Evolutionary conservation across 2,329 filamentous ascomycete genomes (phyloP), one percentile per base, ranked within the genome.

Genomic region (Gliomastix tumulicola): DNA sequence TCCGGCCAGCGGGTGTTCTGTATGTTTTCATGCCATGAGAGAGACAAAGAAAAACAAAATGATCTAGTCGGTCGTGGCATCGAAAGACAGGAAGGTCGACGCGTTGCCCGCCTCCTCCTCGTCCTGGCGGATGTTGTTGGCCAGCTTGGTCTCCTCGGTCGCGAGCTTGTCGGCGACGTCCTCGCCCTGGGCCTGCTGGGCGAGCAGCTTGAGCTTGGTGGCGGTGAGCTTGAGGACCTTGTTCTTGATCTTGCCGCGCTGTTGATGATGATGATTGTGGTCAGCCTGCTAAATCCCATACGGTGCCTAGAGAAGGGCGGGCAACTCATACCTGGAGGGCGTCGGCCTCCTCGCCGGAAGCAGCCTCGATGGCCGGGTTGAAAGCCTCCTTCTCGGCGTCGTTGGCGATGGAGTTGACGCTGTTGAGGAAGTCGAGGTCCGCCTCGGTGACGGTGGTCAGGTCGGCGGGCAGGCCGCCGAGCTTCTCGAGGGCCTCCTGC

Each of bases 231-330:
- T 77, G 36, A 77, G 55, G 13, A 77, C 69, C 59, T 77, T 77
- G 65, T 76, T 76, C 66, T 74, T 73, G 41, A 68, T 76, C 59
- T 76, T 76, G 49, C 71, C 71, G 36, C 64, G 60, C 65, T 68
- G 37, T 32, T 25, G 7, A 19, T n/a, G n/a, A n/a, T n/a, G n/a
- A n/a, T n/a, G n/a, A n/a, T n/a, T 9, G 17, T 2, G 19, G 21
- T 43, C 19, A 49, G 36, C 11, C 28, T 10, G 3, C 2, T 5
- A 1, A 2, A 15, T 8, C 20, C 7, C 17, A 11, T n/a, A n/a
- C n/a, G n/a, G n/a, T n/a, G n/a, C n/a, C n/a, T n/a, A n/a, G n/a
- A 23, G 12, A 4, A 7, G 13, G 3, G 18, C n/a, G 1, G 1
- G n/a, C 32, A 11, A n/a, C n/a, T 28, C 44, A 23, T 49, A 62